Evolutionary conservation across 2,329 filamentous ascomycete genomes (phyloP), one percentile per base, ranked within the genome.

Genomic region (Fusarium sp.): DNA sequence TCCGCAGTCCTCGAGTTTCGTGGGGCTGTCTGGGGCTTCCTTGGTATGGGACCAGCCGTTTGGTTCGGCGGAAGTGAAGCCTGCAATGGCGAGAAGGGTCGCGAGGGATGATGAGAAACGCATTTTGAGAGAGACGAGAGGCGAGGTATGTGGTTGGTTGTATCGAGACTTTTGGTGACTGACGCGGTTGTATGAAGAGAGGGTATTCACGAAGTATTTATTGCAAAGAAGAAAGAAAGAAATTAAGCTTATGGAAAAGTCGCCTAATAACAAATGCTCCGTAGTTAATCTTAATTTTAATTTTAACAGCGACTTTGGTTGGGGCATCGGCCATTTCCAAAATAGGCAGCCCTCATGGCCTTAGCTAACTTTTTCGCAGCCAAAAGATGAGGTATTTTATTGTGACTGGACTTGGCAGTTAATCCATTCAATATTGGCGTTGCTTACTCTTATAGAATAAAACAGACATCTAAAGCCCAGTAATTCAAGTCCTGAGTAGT

Each of bases 1-100:
- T 18, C 67, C 67, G 42, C 67, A 70, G 59, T 70, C 67, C 20
- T 70, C 67, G 25, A 70, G 63, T 8, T 70, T 70, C 0, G 63
- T 58, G n/a, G 67, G 67, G 37, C 67, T 66, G 11, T 70, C 67
- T 6, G 35, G n/a, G 3, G 67, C 67, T 40, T 48, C 31, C 11
- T 56, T 70, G 31, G 59, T 67, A 27, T 55, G 55, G 21, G 67
- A 70, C 67, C 67, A 70, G 46, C 67, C 67, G 45, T 70, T 70
- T 39, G 67, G 67, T 0, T 43, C 37, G 1, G 67, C 67, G 5
- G 41, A 66, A 21, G 65, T 36, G 49, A 66, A 43, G 17, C 56
- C 48, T 4, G 48, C 18, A 5, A 69, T 31, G 41, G 61, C 56
- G 25, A 63, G 9, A 14, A 69, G 33, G 5, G 60, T 37, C 8